phyloP scores from a whole-genome alignment of 495 filamentous ascomycete species.

The Daldinia grandis region DNA sequence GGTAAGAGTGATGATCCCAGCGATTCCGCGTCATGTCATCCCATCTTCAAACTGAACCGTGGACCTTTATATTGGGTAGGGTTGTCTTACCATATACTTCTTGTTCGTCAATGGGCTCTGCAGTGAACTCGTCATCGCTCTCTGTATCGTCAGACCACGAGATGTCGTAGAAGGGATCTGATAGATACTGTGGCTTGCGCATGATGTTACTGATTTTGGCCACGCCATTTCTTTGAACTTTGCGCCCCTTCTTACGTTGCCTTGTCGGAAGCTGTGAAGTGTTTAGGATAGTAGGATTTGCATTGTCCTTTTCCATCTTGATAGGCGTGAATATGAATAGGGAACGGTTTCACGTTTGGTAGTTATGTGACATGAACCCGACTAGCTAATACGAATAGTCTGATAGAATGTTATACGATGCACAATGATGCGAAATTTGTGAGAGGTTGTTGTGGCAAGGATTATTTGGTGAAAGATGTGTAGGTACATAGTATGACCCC shows the following conservation, averaged over 20 bases:
- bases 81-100: slow-evolving; percentile 86
- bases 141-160: slow-evolving; percentile 40
- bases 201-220: slow-evolving; percentile 50
- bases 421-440: not conserved
- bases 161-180: slow-evolving; percentile 39
- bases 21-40: not conserved
- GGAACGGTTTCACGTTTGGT: not conserved
- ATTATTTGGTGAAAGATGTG: not conserved
- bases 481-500: not conserved
- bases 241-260: slow-evolving; percentile 56
- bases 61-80: not conserved
- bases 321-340: not conserved
- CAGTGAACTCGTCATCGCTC: slow-evolving; percentile 65
- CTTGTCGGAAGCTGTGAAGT: slow-evolving; percentile 90
- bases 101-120: slow-evolving; percentile 92
- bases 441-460: slow-evolving; percentile 8
- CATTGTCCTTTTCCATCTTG: slow-evolving; percentile 70
- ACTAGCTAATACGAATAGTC: too few relatives aligned
- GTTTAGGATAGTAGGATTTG: slow-evolving; percentile 92
- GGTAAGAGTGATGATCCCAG: not conserved
- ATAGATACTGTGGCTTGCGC: slow-evolving; percentile 42
- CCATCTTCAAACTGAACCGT: not conserved
- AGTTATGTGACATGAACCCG: not conserved
- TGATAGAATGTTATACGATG: too few relatives aligned
- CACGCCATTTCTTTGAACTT: slow-evolving; percentile 42